Evolutionary conservation across 2,329 filamentous ascomycete genomes (phyloP).

Genomic region (Trichoderma sp.): DNA sequence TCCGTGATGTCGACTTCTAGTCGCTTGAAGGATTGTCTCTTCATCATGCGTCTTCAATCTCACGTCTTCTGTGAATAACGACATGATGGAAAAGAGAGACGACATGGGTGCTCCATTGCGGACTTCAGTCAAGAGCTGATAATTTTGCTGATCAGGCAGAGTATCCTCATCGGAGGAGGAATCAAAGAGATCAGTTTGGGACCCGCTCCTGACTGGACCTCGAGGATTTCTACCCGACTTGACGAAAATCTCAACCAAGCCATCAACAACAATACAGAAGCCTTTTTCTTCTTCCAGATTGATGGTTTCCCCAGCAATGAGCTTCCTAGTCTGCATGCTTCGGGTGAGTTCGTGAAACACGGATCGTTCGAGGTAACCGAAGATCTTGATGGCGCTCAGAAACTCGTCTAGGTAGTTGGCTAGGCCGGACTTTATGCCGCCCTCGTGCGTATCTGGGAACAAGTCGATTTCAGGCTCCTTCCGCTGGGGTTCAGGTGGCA

Average conservation of each 20-base stretch:
- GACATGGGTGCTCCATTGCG: slow-evolving; percentile 99
- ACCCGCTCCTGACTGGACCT: slow-evolving; percentile 28
- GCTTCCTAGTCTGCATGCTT: slow-evolving; percentile 96
- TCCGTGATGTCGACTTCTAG: slow-evolving; percentile 29
- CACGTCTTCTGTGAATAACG: slow-evolving; percentile 93
- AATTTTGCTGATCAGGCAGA: slow-evolving; percentile 70
- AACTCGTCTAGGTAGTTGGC: slow-evolving; percentile 98
- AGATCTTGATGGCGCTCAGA: slow-evolving; percentile 96
- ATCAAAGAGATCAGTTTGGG: slow-evolving; percentile 30
- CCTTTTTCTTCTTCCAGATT: slow-evolving; percentile 96
- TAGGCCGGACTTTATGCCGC: slow-evolving; percentile 82
- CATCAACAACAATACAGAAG: slow-evolving; percentile 96
- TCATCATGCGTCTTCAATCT: slow-evolving; percentile 72
- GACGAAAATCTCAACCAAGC: slow-evolving; percentile 95
- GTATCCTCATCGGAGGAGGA: slow-evolving; percentile 66
- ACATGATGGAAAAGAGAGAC: slow-evolving; percentile 94
- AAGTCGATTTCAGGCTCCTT: slow-evolving; percentile 95
- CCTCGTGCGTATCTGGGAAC: slow-evolving; percentile 89
- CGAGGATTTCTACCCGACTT: slow-evolving; percentile 68
- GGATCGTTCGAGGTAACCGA: slow-evolving; percentile 91
- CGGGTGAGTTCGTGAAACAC: slow-evolving; percentile 97
- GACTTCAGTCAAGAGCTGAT: slow-evolving; percentile 93
- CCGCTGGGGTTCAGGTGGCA: slow-evolving; percentile 90
- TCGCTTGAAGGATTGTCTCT: slow-evolving; percentile 28
- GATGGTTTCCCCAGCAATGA: slow-evolving; percentile 93